These are phyloP conservation scores for Vinca major DNA, from an alignment of 305 asterid genomes.

Conservation along the genomic window DNA sequence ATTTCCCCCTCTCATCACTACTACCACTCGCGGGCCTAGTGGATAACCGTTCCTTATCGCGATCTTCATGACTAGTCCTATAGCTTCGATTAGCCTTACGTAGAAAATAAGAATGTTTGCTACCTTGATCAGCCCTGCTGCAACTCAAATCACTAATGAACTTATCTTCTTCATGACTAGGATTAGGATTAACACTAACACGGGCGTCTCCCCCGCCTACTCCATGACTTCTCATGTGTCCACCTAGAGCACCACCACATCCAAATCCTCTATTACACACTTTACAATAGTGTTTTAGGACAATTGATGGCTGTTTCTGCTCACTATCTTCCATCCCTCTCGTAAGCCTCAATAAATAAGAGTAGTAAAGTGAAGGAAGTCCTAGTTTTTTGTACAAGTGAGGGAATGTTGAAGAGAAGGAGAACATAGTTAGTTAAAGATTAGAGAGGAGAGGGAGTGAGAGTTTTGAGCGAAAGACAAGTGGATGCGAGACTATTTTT, in stretches of 20 bases:
- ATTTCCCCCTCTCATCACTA: neutral
- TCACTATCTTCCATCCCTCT: constrained; percentile 19
- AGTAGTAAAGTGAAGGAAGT: constrained; percentile 25
- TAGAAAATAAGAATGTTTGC: constrained; percentile 46
- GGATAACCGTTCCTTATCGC: neutral
- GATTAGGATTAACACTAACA: neutral
- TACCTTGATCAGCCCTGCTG: constrained; percentile 14
- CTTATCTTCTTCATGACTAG: constrained; percentile 9
- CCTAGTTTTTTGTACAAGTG: constrained; percentile 55
- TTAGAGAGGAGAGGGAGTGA: constrained; percentile 6
- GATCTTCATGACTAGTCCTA: constrained; percentile 14
- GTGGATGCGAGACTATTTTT: constrained; percentile 38
- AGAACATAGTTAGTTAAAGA: neutral
- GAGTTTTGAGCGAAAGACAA: neutral
- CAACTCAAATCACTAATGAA: constrained; percentile 5
- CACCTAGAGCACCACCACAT: constrained; percentile 50
- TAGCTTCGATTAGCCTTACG: constrained; percentile 33
- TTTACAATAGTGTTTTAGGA: constrained; percentile 28
- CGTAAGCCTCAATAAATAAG: constrained; percentile 11
- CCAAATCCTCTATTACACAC: constrained; percentile 34
- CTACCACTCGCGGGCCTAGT: no score
- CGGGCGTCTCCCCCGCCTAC: constrained; percentile 23
- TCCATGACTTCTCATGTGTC: constrained; percentile 48
- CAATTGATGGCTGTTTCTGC: constrained; percentile 15
- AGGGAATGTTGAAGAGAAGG: constrained; percentile 42